Base-by-base conservation (phyloP, 2,329 filamentous ascomycete species). In the Calonectria hawksworthii region DNA sequence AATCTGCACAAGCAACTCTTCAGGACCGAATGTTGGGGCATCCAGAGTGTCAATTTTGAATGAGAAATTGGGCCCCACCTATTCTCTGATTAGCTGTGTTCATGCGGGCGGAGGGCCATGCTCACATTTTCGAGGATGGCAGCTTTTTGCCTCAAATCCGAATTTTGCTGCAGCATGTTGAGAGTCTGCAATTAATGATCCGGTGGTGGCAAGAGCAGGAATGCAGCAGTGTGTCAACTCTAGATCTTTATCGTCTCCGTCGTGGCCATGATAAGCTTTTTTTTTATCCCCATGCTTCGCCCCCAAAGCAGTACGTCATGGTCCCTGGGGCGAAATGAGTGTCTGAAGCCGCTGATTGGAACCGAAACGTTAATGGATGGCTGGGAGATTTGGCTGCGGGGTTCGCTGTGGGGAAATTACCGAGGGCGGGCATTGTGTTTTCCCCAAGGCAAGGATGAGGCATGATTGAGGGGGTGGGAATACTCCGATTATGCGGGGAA, bases 1-100 rank as follows among this genome's bases (percentile, higher is more conserved):
- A 3, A 87, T 79, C 26, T 80, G 80, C 36, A 87, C 78, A 3
- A 87, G 84, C 26, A 83, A 70, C 52, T 80, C 78, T 28, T 77
- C 77, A 1, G 82, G 78, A 0, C 82, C 77, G 28, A 78, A 75
- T 0, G 73, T 51, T 1, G 77, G 78, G 14, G 36, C 23, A 30
- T 63, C 56, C 26, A 36, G 38, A 21, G 38, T 38, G 21, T 63
- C 56, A 6, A 63, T 18, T 28, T 26, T 41, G 23, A 63, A 63
- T 16, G 56, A 63, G 23, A 63, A 63, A 18, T 44, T 10, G 23
- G 56, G 14, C 26, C 56, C 56, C 38, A 63, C 32, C 56, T 63
- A 7, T 38, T 3, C 16, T 28, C 11, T 36, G 32, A 26, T 63
- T 63, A 63, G 56, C n/a, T 21, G n/a, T 6, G 11, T 41, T 26